A percentile compares a stretch with the other conserved stretches of the same genome.
Evolutionary conservation across 306 rosid species (phyloP).

Genomic region (Trifolium dubium): DNA sequence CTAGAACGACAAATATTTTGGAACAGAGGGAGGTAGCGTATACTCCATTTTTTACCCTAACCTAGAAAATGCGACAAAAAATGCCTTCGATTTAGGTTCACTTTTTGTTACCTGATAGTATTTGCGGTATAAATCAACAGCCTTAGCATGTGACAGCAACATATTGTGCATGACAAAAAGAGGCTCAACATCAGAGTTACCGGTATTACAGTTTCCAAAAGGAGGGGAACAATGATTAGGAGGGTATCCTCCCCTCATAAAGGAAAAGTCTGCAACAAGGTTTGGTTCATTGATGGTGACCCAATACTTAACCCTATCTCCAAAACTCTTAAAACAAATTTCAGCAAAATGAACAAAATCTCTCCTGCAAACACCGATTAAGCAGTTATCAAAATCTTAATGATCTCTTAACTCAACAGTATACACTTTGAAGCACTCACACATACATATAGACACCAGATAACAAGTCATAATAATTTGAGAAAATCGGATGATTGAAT

Average conservation of each 20-base stretch:
- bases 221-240: conserved; percentile 67
- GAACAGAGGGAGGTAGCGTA: background rate
- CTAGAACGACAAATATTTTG: background rate
- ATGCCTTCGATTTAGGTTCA: conserved; percentile 4
- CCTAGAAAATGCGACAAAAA: conserved; percentile 19
- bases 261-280: conserved; percentile 41
- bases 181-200: conserved; percentile 70
- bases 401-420: background rate
- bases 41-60: background rate
- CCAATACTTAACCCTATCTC: conserved; percentile 64
- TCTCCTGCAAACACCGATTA: conserved; percentile 46
- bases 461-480: background rate
- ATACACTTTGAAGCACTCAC: background rate
- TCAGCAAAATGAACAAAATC: conserved; percentile 62
- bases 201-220: conserved; percentile 67
- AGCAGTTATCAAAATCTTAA: conserved; percentile 1
- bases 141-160: conserved; percentile 69
- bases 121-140: conserved; percentile 58
- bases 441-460: background rate
- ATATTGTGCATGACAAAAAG: conserved; percentile 67
- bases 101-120: conserved; percentile 52
- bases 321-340: conserved; percentile 55
- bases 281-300: conserved; percentile 61
- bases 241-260: conserved; percentile 46
- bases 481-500: background rate